phyloP scores from a whole-genome alignment of 768 basidiomycete species.

The Termitomyces sp. region DNA sequence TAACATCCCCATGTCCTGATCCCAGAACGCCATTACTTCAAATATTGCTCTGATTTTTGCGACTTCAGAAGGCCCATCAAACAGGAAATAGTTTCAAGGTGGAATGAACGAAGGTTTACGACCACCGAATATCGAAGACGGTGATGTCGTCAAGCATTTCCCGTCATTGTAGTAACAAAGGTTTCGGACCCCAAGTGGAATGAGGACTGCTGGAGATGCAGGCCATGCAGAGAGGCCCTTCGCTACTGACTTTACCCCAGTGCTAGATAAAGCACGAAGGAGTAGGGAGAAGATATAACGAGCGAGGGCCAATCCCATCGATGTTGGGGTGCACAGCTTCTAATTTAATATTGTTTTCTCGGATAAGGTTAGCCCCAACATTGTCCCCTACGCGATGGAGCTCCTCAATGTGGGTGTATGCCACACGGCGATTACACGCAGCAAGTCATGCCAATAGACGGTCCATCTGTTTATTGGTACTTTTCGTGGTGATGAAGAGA shows the following conservation, averaged over 20 bases:
- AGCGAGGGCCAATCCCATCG: background rate
- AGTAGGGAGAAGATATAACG: background rate
- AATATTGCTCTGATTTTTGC: conserved; percentile 10
- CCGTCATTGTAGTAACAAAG: conserved; percentile 11
- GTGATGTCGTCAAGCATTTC: background rate
- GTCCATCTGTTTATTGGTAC: conserved; percentile 6
- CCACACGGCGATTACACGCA: background rate
- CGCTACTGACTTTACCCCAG: conserved; percentile 7
- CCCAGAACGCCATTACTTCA: conserved; percentile 6
- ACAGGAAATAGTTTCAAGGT: background rate
- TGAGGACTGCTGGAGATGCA: conserved; percentile 2
- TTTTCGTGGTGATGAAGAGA: conserved; percentile 6
- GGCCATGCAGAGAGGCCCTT: conserved; percentile 10
- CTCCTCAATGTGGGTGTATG: background rate
- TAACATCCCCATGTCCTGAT: background rate
- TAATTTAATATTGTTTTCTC: background rate
- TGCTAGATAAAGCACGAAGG: background rate
- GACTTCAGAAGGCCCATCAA: conserved; percentile 9
- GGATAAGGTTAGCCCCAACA: background rate
- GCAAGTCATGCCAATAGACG: background rate
- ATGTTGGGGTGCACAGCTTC: background rate
- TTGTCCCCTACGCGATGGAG: background rate
- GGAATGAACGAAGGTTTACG: background rate
- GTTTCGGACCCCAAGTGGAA: conserved; percentile 6
- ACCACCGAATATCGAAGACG: background rate